Conservation (phyloP, 176 grass and related monocot genomes). For the Oryza coarctata region DNA sequence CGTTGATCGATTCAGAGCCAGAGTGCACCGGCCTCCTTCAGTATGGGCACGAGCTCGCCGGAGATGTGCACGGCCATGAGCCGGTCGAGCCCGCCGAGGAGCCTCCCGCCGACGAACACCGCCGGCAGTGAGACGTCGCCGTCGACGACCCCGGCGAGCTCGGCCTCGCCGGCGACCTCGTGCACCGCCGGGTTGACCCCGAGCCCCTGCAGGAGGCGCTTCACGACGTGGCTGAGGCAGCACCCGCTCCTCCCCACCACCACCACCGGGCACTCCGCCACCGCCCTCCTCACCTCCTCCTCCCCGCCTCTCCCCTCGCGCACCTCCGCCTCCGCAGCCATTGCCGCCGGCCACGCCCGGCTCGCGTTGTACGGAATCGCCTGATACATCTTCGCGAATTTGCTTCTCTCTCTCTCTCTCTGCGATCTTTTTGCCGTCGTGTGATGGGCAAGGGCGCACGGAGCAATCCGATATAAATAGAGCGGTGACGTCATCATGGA, state of each 20-base stretch:
- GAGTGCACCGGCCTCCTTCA: constrained; percentile 86
- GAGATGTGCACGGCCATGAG: constrained; percentile 95
- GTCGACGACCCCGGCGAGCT: constrained; percentile 41
- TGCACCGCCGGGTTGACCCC: constrained; percentile 81
- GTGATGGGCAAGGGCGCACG: neutral
- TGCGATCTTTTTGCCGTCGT: neutral
- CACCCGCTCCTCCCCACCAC: constrained; percentile 75
- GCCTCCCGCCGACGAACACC: constrained; percentile 81
- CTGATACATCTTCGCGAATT: constrained; percentile 71
- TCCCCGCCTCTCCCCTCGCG: neutral
- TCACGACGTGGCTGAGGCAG: constrained; percentile 91
- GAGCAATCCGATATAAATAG: constrained; percentile 30
- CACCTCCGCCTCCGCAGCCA: neutral
- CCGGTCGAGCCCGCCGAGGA: constrained; percentile 72
- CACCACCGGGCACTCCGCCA: constrained; percentile 72
- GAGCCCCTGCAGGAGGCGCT: constrained; percentile 74
- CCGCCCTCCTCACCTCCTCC: constrained; percentile 40
- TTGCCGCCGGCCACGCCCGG: constrained; percentile 20
- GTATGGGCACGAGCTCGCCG: constrained; percentile 91
- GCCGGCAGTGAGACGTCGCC: constrained; percentile 45
- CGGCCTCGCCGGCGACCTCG: constrained; percentile 70
- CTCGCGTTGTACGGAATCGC: constrained; percentile 71
- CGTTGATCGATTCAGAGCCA: constrained; percentile 54
- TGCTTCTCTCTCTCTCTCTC: neutral
- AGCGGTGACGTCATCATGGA: constrained; percentile 12